A percentile compares a stretch with the other conserved stretches of the same genome.
These are phyloP conservation scores for Chalciporus piperatus DNA, from an alignment of 768 basidiomycete species.

Conservation along the genomic window DNA sequence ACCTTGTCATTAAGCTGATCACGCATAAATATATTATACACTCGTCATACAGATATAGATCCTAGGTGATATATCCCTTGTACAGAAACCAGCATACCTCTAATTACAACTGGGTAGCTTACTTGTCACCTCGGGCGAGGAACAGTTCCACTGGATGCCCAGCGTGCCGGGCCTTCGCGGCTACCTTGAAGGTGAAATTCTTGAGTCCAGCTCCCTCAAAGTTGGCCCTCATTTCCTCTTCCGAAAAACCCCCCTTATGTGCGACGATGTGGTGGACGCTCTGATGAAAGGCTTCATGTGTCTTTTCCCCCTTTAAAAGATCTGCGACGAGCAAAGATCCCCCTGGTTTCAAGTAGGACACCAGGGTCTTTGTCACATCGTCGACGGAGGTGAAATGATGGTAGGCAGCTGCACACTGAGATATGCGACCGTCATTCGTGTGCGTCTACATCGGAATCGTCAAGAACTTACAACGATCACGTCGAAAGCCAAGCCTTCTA, in stretches of 20 bases:
- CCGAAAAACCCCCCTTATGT: slow-evolving; percentile 52
- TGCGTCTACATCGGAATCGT: not conserved
- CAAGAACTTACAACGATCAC: slow-evolving; percentile 58
- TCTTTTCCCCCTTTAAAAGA: slow-evolving; percentile 33
- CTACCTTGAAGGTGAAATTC: slow-evolving; percentile 39
- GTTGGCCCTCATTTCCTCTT: slow-evolving; percentile 43
- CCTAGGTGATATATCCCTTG: too few relatives aligned
- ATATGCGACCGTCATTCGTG: not conserved
- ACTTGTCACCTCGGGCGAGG: slow-evolving; percentile 51
- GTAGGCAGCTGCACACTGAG: slow-evolving; percentile 60
- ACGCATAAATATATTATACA: not conserved
- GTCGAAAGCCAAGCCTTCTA: slow-evolving; percentile 60
- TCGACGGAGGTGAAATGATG: slow-evolving; percentile 58
- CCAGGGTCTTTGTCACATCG: slow-evolving; percentile 50
- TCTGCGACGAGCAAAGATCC: slow-evolving; percentile 62
- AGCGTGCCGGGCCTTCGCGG: slow-evolving; percentile 29
- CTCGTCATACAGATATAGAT: not conserved
- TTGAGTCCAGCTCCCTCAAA: slow-evolving; percentile 56
- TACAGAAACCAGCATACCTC: not conserved
- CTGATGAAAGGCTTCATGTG: slow-evolving; percentile 29
- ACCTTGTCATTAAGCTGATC: slow-evolving; percentile 45
- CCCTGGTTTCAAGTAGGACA: slow-evolving; percentile 56
- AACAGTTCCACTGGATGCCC: slow-evolving; percentile 46
- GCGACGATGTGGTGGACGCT: slow-evolving; percentile 46
- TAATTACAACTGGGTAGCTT: not conserved